Conservation (phyloP, 2,329 filamentous ascomycete species). For the Talaromyces piceae region DNA sequence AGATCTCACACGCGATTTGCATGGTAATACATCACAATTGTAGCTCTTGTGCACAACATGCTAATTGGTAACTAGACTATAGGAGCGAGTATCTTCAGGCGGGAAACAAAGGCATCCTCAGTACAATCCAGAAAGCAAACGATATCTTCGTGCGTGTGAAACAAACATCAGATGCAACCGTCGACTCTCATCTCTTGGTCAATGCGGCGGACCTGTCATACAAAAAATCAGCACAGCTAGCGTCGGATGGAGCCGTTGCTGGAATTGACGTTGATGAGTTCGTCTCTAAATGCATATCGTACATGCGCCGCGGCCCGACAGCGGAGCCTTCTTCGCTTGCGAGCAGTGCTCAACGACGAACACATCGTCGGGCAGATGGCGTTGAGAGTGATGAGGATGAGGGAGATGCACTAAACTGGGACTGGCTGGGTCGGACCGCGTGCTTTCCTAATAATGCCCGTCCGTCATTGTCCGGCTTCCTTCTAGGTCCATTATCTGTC, state of each 20-base stretch:
- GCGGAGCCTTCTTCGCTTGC: slow-evolving; percentile 44
- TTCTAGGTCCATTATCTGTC: slow-evolving; percentile 80
- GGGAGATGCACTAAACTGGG: slow-evolving; percentile 79
- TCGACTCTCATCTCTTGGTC: slow-evolving; percentile 82
- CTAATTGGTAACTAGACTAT: slow-evolving; percentile 48
- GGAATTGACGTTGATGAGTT: slow-evolving; percentile 88
- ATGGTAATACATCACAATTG: slow-evolving; percentile 40
- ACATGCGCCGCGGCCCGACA: slow-evolving; percentile 65
- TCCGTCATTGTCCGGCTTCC: slow-evolving; percentile 71
- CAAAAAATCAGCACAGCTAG: slow-evolving; percentile 67
- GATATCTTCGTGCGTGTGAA: slow-evolving; percentile 60
- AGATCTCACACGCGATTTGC: slow-evolving; percentile 54
- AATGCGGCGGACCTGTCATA: slow-evolving; percentile 71
- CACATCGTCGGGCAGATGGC: slow-evolving; percentile 33
- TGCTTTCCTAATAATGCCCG: slow-evolving; percentile 66
- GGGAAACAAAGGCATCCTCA: slow-evolving; percentile 57
- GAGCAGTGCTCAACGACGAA: slow-evolving; percentile 33
- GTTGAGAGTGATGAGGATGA: slow-evolving; percentile 61
- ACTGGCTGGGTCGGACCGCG: slow-evolving; percentile 68
- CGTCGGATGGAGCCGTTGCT: slow-evolving; percentile 62
- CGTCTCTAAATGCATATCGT: slow-evolving; percentile 79
- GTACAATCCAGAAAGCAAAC: slow-evolving; percentile 61
- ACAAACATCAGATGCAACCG: slow-evolving; percentile 82
- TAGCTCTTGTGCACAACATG: not conserved
- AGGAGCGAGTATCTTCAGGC: slow-evolving; percentile 62